Percentiles rank a stretch among this genome's conserved stretches.
phyloP scores from a whole-genome alignment of 2,329 filamentous ascomycete genomes.

The Aspergillus sp. region DNA sequence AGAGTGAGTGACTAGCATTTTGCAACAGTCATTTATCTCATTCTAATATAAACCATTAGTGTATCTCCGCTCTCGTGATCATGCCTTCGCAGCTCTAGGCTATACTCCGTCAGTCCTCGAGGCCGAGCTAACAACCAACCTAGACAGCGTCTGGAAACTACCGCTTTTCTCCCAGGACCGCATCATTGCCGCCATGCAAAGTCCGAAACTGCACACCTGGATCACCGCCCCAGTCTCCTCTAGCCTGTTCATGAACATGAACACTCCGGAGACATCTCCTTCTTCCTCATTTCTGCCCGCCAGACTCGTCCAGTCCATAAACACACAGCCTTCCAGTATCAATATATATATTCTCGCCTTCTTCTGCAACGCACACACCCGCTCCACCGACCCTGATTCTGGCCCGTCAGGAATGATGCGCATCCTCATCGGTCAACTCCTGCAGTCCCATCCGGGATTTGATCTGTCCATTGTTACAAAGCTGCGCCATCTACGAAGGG shows the following conservation, averaged over 20 bases:
- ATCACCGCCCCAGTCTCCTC: background rate
- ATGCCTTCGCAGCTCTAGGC: background rate
- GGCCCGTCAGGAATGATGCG: background rate
- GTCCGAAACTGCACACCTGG: background rate
- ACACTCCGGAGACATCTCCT: background rate
- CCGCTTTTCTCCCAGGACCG: background rate
- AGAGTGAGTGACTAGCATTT: background rate
- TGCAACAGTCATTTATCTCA: background rate
- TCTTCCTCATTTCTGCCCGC: background rate
- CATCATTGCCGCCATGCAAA: background rate
- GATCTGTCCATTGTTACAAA: background rate
- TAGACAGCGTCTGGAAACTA: background rate
- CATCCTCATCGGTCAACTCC: background rate
- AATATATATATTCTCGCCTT: background rate
- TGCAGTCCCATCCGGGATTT: background rate
- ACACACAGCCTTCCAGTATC: background rate
- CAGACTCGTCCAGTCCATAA: background rate
- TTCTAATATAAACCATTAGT: background rate
- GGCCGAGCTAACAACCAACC: background rate
- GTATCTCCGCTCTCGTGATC: background rate
- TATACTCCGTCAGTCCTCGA: background rate
- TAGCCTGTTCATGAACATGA: background rate
- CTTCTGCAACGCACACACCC: background rate
- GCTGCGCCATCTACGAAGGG: background rate
- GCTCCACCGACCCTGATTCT: background rate